phyloP scores from a whole-genome alignment of 768 basidiomycete species.

The Termitomyces sp. region DNA sequence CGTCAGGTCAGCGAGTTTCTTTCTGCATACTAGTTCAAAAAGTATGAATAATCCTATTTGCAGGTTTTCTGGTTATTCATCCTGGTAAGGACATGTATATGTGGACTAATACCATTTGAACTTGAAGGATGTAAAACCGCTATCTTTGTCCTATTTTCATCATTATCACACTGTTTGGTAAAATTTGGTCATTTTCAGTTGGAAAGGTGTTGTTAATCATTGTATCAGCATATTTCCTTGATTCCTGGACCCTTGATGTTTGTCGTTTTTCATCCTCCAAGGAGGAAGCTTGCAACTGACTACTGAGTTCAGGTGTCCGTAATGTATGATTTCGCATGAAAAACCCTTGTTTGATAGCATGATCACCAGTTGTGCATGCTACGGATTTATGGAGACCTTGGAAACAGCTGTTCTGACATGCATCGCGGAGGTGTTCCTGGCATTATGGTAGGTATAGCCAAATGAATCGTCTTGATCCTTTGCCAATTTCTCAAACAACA shows the following conservation, averaged over 20 bases:
- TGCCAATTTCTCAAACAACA: background rate
- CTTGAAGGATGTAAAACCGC: slow-evolving; percentile 8
- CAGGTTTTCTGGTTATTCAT: slow-evolving; percentile 8
- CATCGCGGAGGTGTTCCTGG: slow-evolving; percentile 3
- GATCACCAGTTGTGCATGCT: slow-evolving; percentile 2
- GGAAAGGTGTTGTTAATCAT: background rate
- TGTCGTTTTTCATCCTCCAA: background rate
- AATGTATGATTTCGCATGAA: background rate
- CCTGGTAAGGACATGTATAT: background rate
- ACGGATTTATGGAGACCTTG: slow-evolving; percentile 5
- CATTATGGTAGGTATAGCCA: background rate
- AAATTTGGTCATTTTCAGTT: background rate
- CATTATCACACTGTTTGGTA: slow-evolving; percentile 10
- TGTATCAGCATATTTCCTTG: slow-evolving; percentile 3
- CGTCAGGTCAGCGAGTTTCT: background rate
- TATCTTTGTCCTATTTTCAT: slow-evolving; percentile 13
- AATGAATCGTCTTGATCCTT: background rate
- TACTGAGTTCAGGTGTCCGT: background rate
- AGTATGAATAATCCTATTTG: no score
- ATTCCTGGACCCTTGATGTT: background rate
- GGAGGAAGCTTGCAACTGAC: background rate
- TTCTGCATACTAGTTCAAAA: background rate
- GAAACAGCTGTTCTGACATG: background rate
- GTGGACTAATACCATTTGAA: background rate
- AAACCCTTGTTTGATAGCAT: background rate